Conservation (phyloP, 129 eudicot genomes). For the Arctium lappa region DNA sequence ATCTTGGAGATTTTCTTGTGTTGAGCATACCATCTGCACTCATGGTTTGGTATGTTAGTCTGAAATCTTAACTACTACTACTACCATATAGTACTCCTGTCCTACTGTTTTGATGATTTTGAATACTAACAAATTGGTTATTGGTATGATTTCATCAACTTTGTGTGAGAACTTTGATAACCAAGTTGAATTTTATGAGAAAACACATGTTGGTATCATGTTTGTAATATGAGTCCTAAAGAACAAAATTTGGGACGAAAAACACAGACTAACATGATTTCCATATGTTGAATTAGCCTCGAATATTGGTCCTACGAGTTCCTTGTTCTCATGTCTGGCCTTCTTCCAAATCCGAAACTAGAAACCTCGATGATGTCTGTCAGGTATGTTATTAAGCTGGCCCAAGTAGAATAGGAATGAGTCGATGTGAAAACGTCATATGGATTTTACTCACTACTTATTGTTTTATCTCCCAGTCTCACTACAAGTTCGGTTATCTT, state of each 20-base stretch:
- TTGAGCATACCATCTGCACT: conserved; percentile 40
- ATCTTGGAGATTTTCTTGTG: conserved; percentile 24
- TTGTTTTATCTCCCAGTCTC: conserved; percentile 30
- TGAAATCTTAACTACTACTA: not conserved
- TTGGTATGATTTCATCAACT: no score
- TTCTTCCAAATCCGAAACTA: conserved; percentile 36
- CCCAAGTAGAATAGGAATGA: not conserved
- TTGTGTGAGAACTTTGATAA: not conserved
- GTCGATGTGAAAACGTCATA: not conserved
- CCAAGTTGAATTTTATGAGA: not conserved
- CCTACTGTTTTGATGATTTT: no score
- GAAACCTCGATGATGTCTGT: conserved; percentile 31
- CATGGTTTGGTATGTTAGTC: conserved; percentile 40
- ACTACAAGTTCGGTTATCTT: conserved; percentile 36
- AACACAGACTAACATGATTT: not conserved
- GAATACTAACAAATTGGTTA: no score
- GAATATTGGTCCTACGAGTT: conserved; percentile 29
- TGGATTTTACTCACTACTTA: not conserved
- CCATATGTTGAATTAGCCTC: conserved; percentile 21
- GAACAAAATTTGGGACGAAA: not conserved
- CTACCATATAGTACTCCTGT: no score
- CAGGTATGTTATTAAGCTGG: conserved; percentile 1
- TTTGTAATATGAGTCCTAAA: not conserved
- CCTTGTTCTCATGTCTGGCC: conserved; percentile 26
- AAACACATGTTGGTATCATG: not conserved